Base-by-base conservation (phyloP, 805 yeast genomes). In the Candida parachauliodes region DNA sequence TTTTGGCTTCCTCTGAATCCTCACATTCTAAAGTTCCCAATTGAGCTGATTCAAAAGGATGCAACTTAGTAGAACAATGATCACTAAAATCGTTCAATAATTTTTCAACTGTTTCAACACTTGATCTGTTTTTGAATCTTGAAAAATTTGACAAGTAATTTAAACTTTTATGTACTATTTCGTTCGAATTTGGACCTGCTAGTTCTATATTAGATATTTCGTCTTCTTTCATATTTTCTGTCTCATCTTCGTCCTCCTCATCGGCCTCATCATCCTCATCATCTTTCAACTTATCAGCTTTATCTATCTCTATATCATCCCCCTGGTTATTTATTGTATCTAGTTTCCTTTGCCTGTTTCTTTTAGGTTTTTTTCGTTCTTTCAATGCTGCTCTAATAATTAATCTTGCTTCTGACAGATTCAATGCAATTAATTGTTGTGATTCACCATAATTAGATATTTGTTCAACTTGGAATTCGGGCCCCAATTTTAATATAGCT, bases 41-140 rank as follows among this genome's bases (percentile, higher is more conserved):
- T 62, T 93, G 98, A 1, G 98, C 95, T 38, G 87, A 70, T 64
- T 93, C 98, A 59, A 93, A 93, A 1, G 98, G 98, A 67, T 93
- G 98, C 51, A 93, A 63, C 11, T 72, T 70, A 43, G 67, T 66
- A 1, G 59, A 35, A 40, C 54, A 58, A 37, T 47, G 50, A 16
- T 46, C 40, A 28, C 76, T 65, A 51, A 81, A 83, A 47, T 86
- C 95, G 34, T 83, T 78, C 54, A 93, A 70, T 45, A 93, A 66
- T 49, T 84, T 86, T 55, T 91, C 97, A 15, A 88, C 98, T 1
- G 97, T 96, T 41, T 87, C 81, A 23, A 93, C 89, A 0, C 97
- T 88, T 44, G 89, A 89, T 27, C 88, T 83, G 59, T 88, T 95
- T 63, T 88, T 82, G 62, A 91, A 93, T 50, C 98, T 73, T 3